Base-by-base conservation (phyloP, 352 stramenopile species). In the Phytophthora pluvialis region DNA sequence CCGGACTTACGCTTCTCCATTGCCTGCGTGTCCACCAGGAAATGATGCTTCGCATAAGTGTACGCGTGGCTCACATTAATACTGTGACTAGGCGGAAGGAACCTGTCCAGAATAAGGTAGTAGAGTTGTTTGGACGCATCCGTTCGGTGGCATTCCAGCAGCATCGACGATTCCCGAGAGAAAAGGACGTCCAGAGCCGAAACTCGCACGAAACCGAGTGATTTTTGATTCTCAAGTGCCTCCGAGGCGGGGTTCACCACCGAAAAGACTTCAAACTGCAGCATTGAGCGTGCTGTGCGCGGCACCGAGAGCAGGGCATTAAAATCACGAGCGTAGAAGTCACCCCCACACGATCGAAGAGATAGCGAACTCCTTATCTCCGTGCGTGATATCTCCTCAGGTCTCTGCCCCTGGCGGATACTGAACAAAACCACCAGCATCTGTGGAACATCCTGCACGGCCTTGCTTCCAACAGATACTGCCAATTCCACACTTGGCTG, bases 241-340 rank as follows among this genome's bases (percentile, higher is more conserved):
- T 96, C 88, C 0, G 83, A 83, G 16, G 69, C 63, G 13, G 80
- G 73, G 16, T 86, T 90, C 32, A 81, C 68, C 35, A 92, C 72
- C 12, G 82, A 74, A 49, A 83, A 94, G 12, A 94, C 76, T 64
- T 96, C 86, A 59, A 96, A 89, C 48, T 94, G 88, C 2, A 96
- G 64, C 69, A 90, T 88, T 5, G 78, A 72, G 43, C 80, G 79
- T 21, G 73, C 71, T n/a, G 74, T 75, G 5, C 89, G 70, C 10
- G 88, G 86, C 35, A 96, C 76, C 3, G 81, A 86, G 11, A 96
- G 54, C 52, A 93, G 64, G 4, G 76, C 76, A 55, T 77, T 90
- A 39, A 96, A 96, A 61, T 96, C 88, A 0, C 88, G 76, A 18
- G 82, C 86, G 59, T 81, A 93, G 32, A 89, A 90, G 40, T 93